phyloP scores from a whole-genome alignment of 2,329 filamentous ascomycete species.

The Mariannaea sp. region DNA sequence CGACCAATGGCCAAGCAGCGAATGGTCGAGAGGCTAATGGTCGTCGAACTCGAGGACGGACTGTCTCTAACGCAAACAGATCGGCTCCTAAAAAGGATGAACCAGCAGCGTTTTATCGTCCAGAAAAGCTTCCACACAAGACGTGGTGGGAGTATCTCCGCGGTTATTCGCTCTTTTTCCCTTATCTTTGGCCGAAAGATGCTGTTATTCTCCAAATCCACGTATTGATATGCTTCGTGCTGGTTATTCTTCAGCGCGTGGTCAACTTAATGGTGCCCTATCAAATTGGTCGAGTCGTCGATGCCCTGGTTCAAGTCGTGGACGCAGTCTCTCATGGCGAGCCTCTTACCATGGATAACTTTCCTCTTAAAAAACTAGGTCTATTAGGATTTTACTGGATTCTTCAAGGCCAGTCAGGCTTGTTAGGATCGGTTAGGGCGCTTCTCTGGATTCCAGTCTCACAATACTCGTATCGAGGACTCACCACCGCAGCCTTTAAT shows the following conservation, averaged over 20 bases:
- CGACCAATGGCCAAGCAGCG: slow-evolving; percentile 25
- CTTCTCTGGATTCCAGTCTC: slow-evolving; percentile 95
- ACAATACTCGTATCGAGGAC: slow-evolving; percentile 92
- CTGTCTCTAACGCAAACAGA: slow-evolving; percentile 47
- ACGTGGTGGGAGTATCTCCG: slow-evolving; percentile 96
- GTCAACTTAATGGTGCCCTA: slow-evolving; percentile 86
- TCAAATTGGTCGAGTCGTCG: slow-evolving; percentile 80
- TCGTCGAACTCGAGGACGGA: slow-evolving; percentile 43
- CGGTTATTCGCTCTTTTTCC: slow-evolving; percentile 92
- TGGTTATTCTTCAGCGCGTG: slow-evolving; percentile 79
- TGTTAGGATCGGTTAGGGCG: slow-evolving; percentile 81
- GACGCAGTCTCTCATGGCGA: slow-evolving; percentile 52
- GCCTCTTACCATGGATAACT: slow-evolving; percentile 41
- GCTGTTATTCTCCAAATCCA: slow-evolving; percentile 73
- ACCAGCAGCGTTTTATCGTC: slow-evolving; percentile 84
- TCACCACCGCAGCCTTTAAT: slow-evolving; percentile 95
- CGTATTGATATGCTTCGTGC: slow-evolving; percentile 79
- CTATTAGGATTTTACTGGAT: slow-evolving; percentile 72
- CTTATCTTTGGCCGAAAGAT: slow-evolving; percentile 94
- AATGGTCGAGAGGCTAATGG: slow-evolving; percentile 34
- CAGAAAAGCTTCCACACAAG: slow-evolving; percentile 80
- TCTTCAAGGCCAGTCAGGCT: slow-evolving; percentile 85
- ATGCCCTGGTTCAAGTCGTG: slow-evolving; percentile 63
- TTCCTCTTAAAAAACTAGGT: slow-evolving; percentile 44
- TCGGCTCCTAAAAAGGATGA: slow-evolving; percentile 55